These are phyloP conservation scores for Cadophora gregata DNA, from an alignment of 2,329 filamentous ascomycete species.

Conservation along the genomic window DNA sequence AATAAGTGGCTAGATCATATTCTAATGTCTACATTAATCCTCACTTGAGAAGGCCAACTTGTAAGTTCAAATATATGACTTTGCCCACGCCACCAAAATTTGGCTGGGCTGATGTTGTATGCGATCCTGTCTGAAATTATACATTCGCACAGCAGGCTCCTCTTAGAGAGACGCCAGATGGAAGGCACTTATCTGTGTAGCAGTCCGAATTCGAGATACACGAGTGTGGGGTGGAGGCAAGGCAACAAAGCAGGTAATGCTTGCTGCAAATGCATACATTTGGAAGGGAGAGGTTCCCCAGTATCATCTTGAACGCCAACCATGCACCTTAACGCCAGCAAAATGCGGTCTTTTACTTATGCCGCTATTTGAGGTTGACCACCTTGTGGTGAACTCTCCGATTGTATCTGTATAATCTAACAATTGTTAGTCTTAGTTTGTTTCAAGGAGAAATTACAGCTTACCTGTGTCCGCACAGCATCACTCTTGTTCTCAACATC, in stretches of 20 bases:
- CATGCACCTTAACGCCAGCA: conserved; percentile 33
- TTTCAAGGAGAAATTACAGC: conserved; percentile 28
- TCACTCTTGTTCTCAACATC: conserved; percentile 69
- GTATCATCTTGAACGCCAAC: conserved; percentile 33
- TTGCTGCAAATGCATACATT: background rate
- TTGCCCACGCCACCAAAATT: no score
- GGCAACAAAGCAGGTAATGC: background rate
- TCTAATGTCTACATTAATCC: no score
- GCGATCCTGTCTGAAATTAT: no score
- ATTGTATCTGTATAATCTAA: conserved; percentile 53
- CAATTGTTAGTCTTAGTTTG: background rate
- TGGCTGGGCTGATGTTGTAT: no score
- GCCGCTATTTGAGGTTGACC: conserved; percentile 34
- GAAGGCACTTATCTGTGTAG: no score
- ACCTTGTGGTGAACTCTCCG: conserved; percentile 44
- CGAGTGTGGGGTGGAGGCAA: background rate
- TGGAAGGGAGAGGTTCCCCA: background rate
- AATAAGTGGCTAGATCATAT: no score
- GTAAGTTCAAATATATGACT: no score
- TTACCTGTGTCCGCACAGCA: conserved; percentile 67
- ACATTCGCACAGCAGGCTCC: no score
- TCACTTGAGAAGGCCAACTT: no score
- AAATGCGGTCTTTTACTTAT: conserved; percentile 22
- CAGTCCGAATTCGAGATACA: background rate
- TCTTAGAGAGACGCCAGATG: no score